Percentiles rank a stretch among this genome's conserved stretches.
phyloP scores from a whole-genome alignment of 2,329 filamentous ascomycete genomes.

The Capronia coronata region DNA sequence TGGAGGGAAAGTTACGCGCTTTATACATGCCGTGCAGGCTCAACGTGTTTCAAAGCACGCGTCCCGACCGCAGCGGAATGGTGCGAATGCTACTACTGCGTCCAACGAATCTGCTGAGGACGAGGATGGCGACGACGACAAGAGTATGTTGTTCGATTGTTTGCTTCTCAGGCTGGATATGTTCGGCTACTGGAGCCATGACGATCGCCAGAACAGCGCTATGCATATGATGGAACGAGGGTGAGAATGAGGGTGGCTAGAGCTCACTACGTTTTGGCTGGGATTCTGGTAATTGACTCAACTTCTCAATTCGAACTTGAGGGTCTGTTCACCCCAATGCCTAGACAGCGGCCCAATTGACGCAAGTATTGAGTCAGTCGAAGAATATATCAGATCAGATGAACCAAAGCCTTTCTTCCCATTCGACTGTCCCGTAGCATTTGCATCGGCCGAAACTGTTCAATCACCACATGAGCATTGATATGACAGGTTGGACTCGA shows the following conservation, averaged over 20 bases:
- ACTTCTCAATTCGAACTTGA: too few species aligned
- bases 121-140: constrained; percentile 30
- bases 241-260: neutral
- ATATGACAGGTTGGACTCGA: too few species aligned
- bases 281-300: too few species aligned
- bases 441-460: too few species aligned
- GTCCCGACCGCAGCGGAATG: neutral
- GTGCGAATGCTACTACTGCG: constrained; percentile 30
- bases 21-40: constrained; percentile 65
- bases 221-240: neutral
- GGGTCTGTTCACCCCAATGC: too few species aligned
- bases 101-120: constrained; percentile 28
- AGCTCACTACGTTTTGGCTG: too few species aligned
- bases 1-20: constrained; percentile 64
- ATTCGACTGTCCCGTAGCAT: too few species aligned
- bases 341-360: too few species aligned
- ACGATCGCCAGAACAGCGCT: neutral
- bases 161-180: constrained; percentile 65
- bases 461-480: too few species aligned
- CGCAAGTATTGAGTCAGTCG: too few species aligned
- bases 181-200: constrained; percentile 51
- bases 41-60: constrained; percentile 31
- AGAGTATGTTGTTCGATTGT: constrained; percentile 53
- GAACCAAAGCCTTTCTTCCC: too few species aligned
- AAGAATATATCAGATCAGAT: too few species aligned